phyloP scores from a whole-genome alignment of 352 stramenopile genomes.

The Saprolegnia diclina region DNA sequence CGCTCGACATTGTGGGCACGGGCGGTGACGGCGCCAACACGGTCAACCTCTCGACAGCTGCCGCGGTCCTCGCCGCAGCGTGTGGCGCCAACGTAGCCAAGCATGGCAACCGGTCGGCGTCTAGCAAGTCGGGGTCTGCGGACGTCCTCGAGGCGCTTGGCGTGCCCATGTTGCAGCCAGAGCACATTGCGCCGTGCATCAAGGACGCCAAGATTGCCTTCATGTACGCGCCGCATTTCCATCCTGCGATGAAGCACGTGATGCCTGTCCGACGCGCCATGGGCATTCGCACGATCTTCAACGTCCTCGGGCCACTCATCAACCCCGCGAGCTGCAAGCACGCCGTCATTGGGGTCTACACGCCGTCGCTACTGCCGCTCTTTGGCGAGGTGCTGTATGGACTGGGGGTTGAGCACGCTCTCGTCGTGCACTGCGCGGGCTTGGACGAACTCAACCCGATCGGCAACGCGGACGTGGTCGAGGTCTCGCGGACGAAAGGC shows the following conservation, averaged over 20 bases:
- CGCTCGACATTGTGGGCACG: conserved; percentile 98
- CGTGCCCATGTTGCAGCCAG: conserved; percentile 91
- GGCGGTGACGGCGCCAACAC: conserved; percentile 97
- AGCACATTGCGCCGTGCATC: conserved; percentile 90
- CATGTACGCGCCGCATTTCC: conserved; percentile 97
- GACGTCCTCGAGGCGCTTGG: conserved; percentile 97
- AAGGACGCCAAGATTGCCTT: conserved; percentile 92
- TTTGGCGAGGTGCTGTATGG: conserved; percentile 82
- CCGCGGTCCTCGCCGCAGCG: conserved; percentile 91
- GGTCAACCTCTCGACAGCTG: conserved; percentile 97
- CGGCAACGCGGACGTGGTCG: conserved; percentile 75
- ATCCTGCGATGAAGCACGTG: conserved; percentile 94
- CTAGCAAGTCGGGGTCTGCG: conserved; percentile 90
- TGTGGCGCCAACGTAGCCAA: conserved; percentile 94
- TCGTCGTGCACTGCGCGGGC: conserved; percentile 97
- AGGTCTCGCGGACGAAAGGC: conserved; percentile 51
- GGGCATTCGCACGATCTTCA: conserved; percentile 95
- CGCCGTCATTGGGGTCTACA: conserved; percentile 98
- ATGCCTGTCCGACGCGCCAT: conserved; percentile 94
- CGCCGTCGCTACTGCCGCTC: conserved; percentile 84
- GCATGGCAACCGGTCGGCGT: conserved; percentile 96
- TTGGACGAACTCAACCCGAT: conserved; percentile 99
- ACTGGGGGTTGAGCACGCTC: conserved; percentile 94
- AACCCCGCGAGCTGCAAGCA: conserved; percentile 94
- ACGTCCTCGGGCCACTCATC: conserved; percentile 97